These are phyloP conservation scores for Picea sitchensis DNA, from an alignment of 75 land plant species.

Conservation along the genomic window DNA sequence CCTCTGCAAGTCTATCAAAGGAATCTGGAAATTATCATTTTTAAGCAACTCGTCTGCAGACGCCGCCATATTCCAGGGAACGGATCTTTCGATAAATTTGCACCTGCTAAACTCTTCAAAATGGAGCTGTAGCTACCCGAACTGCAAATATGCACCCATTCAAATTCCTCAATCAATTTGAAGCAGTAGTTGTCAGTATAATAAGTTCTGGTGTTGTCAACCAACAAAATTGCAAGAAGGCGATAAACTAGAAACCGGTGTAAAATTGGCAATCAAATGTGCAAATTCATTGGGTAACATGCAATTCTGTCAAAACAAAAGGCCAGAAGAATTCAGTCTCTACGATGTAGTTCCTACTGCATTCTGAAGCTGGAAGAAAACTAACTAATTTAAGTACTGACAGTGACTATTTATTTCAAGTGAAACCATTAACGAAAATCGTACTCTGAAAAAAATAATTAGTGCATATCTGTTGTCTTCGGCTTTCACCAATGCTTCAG, in stretches of 20 bases:
- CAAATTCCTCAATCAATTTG: not conserved
- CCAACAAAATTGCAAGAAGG: not conserved
- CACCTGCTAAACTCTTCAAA: not conserved
- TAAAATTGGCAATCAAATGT: not conserved
- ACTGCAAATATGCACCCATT: not conserved
- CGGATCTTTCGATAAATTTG: not conserved
- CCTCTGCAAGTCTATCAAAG: conserved; percentile 27
- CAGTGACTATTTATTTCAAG: not conserved
- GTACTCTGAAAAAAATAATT: not conserved
- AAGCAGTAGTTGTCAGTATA: not conserved
- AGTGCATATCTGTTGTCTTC: not conserved
- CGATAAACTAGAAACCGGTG: not conserved
- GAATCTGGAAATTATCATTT: conserved; percentile 4
- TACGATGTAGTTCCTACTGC: not conserved
- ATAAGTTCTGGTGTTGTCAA: not conserved
- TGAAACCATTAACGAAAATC: not conserved
- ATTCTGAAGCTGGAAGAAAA: not conserved
- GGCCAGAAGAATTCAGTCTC: not conserved
- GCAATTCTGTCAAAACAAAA: not conserved
- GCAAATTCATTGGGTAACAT: not conserved
- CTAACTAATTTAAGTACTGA: not conserved
- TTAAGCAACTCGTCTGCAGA: not conserved
- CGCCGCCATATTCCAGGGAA: not conserved
- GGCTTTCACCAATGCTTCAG: not conserved
- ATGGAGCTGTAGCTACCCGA: not conserved